Conservation (phyloP, 1,284 basidiomycete genomes). For the Trametes pubescens region DNA sequence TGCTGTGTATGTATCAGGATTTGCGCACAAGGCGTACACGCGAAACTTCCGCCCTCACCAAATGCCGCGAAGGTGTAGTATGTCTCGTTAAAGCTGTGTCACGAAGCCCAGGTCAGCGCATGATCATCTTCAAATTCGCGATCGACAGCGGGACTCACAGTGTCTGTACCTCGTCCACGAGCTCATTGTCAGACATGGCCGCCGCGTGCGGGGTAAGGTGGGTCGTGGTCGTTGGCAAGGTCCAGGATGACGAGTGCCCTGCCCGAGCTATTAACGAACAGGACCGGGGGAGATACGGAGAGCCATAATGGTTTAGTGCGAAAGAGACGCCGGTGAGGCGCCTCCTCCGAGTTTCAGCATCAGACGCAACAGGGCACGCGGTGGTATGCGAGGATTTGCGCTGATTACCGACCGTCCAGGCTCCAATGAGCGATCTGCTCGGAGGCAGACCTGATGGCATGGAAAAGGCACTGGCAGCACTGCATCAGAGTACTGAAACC, state of each 20-base stretch:
- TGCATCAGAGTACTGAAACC: no score
- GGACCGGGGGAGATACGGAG: not conserved
- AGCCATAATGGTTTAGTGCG: not conserved
- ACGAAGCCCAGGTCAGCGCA: no score
- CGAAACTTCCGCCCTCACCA: slow-evolving; percentile 1
- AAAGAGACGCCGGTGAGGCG: not conserved
- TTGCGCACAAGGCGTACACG: not conserved
- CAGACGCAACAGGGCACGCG: no score
- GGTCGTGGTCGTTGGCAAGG: not conserved
- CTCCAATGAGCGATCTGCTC: no score
- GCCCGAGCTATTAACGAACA: not conserved
- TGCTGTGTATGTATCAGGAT: slow-evolving; percentile 6
- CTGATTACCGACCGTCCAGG: no score
- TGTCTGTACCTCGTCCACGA: not conserved
- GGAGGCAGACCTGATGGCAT: no score
- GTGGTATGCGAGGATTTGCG: no score
- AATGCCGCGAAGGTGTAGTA: slow-evolving; percentile 20
- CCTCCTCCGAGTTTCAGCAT: no score
- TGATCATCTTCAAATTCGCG: not conserved
- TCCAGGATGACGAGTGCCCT: not conserved
- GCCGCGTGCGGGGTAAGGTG: not conserved
- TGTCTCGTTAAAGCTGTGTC: slow-evolving; percentile 16
- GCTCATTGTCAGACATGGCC: slow-evolving; percentile 6
- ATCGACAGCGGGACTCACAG: not conserved
- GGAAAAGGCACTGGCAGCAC: no score